These are phyloP conservation scores for Tylopilus plumbeoviolaceoides DNA, from an alignment of 768 basidiomycete species.

Conservation along the genomic window DNA sequence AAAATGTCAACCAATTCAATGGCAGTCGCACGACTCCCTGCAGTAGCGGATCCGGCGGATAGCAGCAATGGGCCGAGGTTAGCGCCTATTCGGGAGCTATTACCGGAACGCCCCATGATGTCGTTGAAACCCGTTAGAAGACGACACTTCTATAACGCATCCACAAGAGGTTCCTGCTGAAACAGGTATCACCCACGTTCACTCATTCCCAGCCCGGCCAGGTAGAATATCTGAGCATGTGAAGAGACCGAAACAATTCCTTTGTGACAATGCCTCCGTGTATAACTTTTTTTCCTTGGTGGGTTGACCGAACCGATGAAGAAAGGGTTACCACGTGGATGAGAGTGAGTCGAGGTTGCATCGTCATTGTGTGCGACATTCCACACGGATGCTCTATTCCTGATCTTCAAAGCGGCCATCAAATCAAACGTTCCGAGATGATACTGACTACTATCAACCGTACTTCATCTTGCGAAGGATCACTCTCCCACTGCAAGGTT, in stretches of 20 bases:
- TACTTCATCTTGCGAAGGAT: constrained; percentile 20
- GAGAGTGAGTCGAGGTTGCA: not conserved
- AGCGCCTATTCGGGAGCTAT: constrained; percentile 12
- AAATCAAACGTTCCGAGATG: constrained; percentile 2
- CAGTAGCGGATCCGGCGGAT: constrained; percentile 19
- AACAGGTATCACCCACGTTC: constrained; percentile 27
- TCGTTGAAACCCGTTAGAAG: constrained; percentile 29
- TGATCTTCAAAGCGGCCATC: not conserved
- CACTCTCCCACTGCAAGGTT: constrained; percentile 7
- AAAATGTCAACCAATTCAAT: constrained; percentile 25
- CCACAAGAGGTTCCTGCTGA: constrained; percentile 27
- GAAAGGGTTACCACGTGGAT: not conserved
- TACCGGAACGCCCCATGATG: constrained; percentile 22
- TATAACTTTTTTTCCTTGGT: constrained; percentile 1
- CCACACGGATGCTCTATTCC: not conserved
- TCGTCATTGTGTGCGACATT: constrained; percentile 5
- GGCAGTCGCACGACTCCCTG: constrained; percentile 27
- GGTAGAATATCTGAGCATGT: constrained; percentile 21
- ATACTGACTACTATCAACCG: constrained; percentile 6
- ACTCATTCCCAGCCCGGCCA: constrained; percentile 23
- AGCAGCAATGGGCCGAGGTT: not conserved
- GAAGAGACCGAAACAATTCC: constrained; percentile 14
- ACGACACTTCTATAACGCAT: constrained; percentile 28
- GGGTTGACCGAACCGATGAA: not conserved
- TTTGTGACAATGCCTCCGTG: constrained; percentile 9